Conservation (phyloP, 2,329 filamentous ascomycete genomes). For the Stromatinia cepivora region DNA sequence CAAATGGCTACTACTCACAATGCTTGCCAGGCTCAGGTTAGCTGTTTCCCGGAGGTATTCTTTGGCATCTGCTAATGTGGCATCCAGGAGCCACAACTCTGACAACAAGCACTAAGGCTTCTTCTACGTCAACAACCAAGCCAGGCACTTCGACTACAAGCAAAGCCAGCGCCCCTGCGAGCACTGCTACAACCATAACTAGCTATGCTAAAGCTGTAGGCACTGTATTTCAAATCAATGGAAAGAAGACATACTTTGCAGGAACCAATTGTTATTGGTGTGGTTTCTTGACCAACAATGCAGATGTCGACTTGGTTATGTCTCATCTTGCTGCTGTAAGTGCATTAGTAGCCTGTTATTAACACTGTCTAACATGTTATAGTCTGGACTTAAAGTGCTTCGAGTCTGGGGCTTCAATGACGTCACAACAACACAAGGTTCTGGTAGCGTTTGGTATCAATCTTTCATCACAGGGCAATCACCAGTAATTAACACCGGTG, state of each 20-base stretch:
- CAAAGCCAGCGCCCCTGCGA: slow-evolving; percentile 21
- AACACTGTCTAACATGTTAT: not conserved
- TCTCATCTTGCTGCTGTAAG: slow-evolving; percentile 46
- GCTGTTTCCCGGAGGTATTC: not conserved
- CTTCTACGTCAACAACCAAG: slow-evolving; percentile 13
- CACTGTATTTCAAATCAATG: slow-evolving; percentile 46
- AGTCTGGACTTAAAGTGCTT: slow-evolving; percentile 58
- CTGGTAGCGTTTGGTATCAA: slow-evolving; percentile 48
- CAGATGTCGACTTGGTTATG: slow-evolving; percentile 55
- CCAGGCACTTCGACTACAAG: slow-evolving; percentile 19
- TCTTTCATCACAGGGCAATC: slow-evolving; percentile 46
- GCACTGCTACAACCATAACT: slow-evolving; percentile 24
- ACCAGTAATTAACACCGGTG: slow-evolving; percentile 63
- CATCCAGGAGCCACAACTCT: slow-evolving; percentile 6
- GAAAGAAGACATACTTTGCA: slow-evolving; percentile 50
- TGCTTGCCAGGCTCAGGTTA: slow-evolving; percentile 18
- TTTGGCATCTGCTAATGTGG: not conserved
- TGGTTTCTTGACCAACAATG: slow-evolving; percentile 52
- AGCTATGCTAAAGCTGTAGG: slow-evolving; percentile 36
- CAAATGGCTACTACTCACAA: slow-evolving; percentile 19
- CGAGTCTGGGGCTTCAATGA: slow-evolving; percentile 66
- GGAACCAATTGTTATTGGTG: slow-evolving; percentile 60
- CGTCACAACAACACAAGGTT: slow-evolving; percentile 45
- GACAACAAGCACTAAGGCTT: slow-evolving; percentile 5
- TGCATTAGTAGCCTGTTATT: not conserved